Evolutionary conservation across 441 rosid genomes (phyloP), one percentile per base, ranked within the genome.

Genomic region (Erodium moschatum): DNA sequence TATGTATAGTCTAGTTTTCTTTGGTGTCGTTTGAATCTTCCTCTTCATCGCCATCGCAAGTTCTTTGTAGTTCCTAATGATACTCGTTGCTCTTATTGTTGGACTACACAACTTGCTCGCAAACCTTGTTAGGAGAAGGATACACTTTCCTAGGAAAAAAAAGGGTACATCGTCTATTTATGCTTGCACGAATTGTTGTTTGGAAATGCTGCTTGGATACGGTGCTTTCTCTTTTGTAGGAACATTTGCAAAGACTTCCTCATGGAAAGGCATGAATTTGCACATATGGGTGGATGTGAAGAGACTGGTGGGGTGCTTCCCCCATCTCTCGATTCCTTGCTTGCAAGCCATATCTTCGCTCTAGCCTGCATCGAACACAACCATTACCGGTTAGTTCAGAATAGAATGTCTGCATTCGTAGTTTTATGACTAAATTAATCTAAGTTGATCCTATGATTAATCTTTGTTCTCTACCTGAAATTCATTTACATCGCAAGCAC

Each of bases 201-300:
- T 52, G 9, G 19, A 50, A 50, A 50, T 50, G 58, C 9, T 52
- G 60, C 9, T 7, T 16, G 60, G 0, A 52, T 52, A 20, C 60
- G 15, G n/a, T 16, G 7, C 20, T 16, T 52, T 52, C 60, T 52
- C 60, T 52, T 52, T 16, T 52, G 60, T 6, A 52, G 60, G 60
- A 52, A 52, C 60, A 52, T 52, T 16, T 52, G 60, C 60, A 52
- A 16, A n/a, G 60, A 52, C 60, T 52, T 52, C 60, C 20, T 52
- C 60, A 52, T 52, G 60, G 60, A 52, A 52, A 52, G 60, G 20
- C 60, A 15, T 52, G 60, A 52, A 16, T 7, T 35, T 35, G 8
- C 40, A 35, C 9, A 7, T 35, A 35, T 5, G 5, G 40, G 9
- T 5, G 20, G 21, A 19, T 52, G 60, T 16, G 8, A 52, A 52